phyloP scores from a whole-genome alignment of 2,329 filamentous ascomycete genomes.

The Calonectria naviculata region DNA sequence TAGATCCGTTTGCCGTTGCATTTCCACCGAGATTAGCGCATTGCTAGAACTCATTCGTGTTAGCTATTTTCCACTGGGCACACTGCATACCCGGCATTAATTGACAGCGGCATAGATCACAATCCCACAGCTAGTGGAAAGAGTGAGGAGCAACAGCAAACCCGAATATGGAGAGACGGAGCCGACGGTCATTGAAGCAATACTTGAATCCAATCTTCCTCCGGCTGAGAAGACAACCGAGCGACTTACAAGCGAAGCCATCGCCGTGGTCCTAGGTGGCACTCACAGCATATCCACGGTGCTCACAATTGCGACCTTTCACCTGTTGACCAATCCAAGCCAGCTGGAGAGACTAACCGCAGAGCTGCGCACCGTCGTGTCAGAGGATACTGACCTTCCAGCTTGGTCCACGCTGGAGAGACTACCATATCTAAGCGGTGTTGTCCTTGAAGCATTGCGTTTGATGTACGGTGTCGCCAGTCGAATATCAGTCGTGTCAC shows the following conservation, averaged over 20 bases:
- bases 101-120: not conserved
- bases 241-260: constrained; percentile 48
- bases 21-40: constrained; percentile 4
- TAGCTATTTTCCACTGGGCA: not conserved
- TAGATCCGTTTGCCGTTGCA: constrained; percentile 1
- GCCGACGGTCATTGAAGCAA: constrained; percentile 25
- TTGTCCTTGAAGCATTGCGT: constrained; percentile 49
- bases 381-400: constrained; percentile 40
- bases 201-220: constrained; percentile 47
- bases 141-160: not conserved
- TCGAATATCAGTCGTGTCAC: constrained; percentile 41
- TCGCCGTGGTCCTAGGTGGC: constrained; percentile 47
- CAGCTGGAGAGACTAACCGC: constrained; percentile 37
- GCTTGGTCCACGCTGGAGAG: constrained; percentile 44
- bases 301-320: constrained; percentile 45
- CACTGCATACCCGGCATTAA: not conserved
- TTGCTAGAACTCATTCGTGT: constrained; percentile 5
- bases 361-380: constrained; percentile 41
- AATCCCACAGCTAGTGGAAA: constrained; percentile 1
- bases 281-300: constrained; percentile 47
- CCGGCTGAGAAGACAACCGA: constrained; percentile 46
- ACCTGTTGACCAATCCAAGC: constrained; percentile 46
- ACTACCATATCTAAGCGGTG: constrained; percentile 50
- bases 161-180: not conserved
- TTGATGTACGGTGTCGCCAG: constrained; percentile 46